phyloP scores from a whole-genome alignment of 2,329 filamentous ascomycete genomes.

The Ascochyta fabae region DNA sequence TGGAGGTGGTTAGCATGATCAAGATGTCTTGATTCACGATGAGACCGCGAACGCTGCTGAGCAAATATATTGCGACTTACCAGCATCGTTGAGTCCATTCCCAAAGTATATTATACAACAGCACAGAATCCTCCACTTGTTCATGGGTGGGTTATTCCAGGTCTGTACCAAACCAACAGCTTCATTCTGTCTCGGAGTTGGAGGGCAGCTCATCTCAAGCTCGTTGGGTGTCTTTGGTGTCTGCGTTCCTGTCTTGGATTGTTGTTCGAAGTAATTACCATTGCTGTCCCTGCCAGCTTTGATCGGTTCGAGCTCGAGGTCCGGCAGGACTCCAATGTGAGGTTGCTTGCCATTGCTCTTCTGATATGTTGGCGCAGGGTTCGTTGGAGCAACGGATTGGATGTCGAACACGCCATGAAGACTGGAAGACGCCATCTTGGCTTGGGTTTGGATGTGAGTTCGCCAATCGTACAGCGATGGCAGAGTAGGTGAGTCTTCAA shows the following conservation, averaged over 20 bases:
- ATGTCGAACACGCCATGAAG: conserved; percentile 54
- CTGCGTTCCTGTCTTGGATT: conserved; percentile 18
- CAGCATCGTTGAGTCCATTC: conserved; percentile 76
- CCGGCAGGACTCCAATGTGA: conserved; percentile 29
- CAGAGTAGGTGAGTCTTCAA: not conserved
- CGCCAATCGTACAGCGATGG: not conserved
- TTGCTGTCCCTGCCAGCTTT: conserved; percentile 23
- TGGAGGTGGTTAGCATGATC: conserved; percentile 16
- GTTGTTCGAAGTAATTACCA: conserved; percentile 21
- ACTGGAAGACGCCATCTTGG: conserved; percentile 45
- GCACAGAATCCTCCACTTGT: conserved; percentile 71
- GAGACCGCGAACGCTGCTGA: not conserved
- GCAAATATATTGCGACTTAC: conserved; percentile 24
- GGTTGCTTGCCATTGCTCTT: conserved; percentile 28
- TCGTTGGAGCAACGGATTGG: conserved; percentile 44
- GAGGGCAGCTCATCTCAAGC: conserved; percentile 63
- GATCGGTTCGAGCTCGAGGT: conserved; percentile 46
- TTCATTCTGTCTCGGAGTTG: conserved; percentile 52
- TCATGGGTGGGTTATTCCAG: conserved; percentile 66
- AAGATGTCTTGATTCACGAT: no score
- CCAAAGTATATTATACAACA: conserved; percentile 70
- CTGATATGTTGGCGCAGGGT: conserved; percentile 47
- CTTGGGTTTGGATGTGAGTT: not conserved
- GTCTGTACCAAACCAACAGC: conserved; percentile 60
- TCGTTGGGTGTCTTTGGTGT: conserved; percentile 48